Conservation (phyloP, 2,329 filamentous ascomycete species). For the Talaromyces amestolkiae region DNA sequence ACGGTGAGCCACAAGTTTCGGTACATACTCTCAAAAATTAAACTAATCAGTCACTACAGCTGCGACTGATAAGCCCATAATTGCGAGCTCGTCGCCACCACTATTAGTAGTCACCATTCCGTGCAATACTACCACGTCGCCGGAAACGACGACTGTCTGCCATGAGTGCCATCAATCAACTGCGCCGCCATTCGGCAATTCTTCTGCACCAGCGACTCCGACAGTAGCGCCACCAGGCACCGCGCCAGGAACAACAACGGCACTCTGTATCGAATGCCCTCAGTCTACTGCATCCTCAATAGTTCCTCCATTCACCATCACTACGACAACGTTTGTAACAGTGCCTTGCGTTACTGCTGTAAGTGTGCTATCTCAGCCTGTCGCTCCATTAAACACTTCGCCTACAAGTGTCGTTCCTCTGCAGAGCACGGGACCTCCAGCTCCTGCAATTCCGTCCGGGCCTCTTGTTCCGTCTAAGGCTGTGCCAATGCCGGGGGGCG, state of each 20-base stretch:
- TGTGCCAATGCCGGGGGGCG: background rate
- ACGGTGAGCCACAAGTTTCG: background rate
- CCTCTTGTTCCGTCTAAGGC: background rate
- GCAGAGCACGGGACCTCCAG: background rate
- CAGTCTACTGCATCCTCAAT: background rate
- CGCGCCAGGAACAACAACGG: background rate
- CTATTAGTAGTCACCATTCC: background rate
- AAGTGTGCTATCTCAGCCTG: background rate
- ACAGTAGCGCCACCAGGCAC: background rate
- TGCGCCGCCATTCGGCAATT: background rate
- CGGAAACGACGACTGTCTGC: background rate
- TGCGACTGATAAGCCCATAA: background rate
- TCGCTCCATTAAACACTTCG: background rate
- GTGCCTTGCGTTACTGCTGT: background rate
- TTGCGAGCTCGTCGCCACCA: background rate
- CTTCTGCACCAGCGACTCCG: background rate
- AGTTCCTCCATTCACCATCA: background rate
- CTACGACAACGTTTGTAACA: slow-evolving; percentile 2
- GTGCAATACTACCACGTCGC: background rate
- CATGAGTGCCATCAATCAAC: background rate
- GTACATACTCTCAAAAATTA: background rate
- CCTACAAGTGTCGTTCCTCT: background rate
- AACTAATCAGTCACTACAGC: background rate
- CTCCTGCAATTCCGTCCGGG: background rate
- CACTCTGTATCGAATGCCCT: background rate